A percentile compares a stretch with the other conserved stretches of the same genome.
Conservation (phyloP, 192 early-diverging fungal species). For the Chytriomyces sp. region DNA sequence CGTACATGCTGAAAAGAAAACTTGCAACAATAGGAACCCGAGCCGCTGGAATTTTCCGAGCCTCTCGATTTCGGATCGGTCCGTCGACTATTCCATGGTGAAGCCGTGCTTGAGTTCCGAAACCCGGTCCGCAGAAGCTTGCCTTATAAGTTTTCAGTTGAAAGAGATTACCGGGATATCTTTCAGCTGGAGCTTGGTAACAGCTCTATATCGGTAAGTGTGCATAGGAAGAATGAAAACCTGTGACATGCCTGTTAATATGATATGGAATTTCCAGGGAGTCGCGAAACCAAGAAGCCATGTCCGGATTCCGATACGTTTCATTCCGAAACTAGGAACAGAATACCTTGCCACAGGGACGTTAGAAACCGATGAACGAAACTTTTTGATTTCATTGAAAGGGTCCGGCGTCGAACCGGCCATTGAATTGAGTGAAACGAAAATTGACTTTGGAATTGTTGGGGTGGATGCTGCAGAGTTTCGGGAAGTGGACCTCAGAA, state of each 20-base stretch:
- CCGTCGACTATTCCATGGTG: slow-evolving; percentile 16
- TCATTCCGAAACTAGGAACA: slow-evolving; percentile 45
- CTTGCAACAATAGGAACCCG: slow-evolving; percentile 41
- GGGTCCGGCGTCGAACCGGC: slow-evolving; percentile 52
- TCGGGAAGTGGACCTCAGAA: slow-evolving; percentile 43
- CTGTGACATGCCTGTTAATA: not conserved
- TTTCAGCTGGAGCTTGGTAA: slow-evolving; percentile 39
- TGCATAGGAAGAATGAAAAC: not conserved
- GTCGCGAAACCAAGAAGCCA: slow-evolving; percentile 37
- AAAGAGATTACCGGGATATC: slow-evolving; percentile 45
- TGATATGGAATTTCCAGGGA: slow-evolving; percentile 21
- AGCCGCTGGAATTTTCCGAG: slow-evolving; percentile 37
- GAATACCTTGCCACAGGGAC: slow-evolving; percentile 41
- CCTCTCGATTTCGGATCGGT: slow-evolving; percentile 52
- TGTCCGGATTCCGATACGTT: slow-evolving; percentile 36
- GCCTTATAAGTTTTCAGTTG: slow-evolving; percentile 51
- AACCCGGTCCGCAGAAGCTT: slow-evolving; percentile 51
- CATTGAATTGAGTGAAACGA: slow-evolving; percentile 31
- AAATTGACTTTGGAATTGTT: slow-evolving; percentile 58
- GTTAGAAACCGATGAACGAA: slow-evolving; percentile 53
- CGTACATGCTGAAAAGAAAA: slow-evolving; percentile 13
- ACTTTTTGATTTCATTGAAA: slow-evolving; percentile 36
- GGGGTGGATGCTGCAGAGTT: slow-evolving; percentile 58
- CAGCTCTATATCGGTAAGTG: slow-evolving; percentile 22
- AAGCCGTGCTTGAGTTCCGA: slow-evolving; percentile 42